Evolutionary conservation across 495 filamentous ascomycete genomes (phyloP), one percentile per base, ranked within the genome.

Genomic region (Neurospora sp.): DNA sequence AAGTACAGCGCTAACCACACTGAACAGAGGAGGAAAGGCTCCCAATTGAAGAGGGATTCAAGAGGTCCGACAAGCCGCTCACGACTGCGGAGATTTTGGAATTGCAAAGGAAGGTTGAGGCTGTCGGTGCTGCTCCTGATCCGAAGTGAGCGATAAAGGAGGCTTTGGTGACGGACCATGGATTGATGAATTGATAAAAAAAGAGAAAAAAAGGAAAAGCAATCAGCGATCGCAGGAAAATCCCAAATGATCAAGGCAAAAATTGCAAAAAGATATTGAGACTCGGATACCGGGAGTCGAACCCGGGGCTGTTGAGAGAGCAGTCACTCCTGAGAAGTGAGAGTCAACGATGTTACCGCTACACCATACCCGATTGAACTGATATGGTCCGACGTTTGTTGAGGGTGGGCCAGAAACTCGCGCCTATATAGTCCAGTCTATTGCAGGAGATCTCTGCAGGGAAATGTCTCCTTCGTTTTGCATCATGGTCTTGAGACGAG

Each of bases 1-100:
- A 20, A 5, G 27, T 22, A 69, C 35, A 40, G 39, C 5, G 69
- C 68, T 46, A 46, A 46, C 42, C 3, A 39, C 35, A 22, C 22
- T 35, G 31, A 14, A 70, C 72, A 79, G 79, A 76, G 41, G 44
- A 80, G 20, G 79, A 82, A 70, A 31, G 79, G 11, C 71, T 81
- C 6, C 81, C 81, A 31, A 78, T 77, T 66, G 75, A 76, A 8
- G 72, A 79, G 35, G 79, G 81, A 0, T 81, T 78, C 44, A 72
- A 42, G 73, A 46, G 78, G 16, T 73, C 76, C 0, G 72, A 72
- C 3, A 78, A 72, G 69, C 38, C 72, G 72, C 20, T 80, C 16
- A 79, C 74, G 4, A 44, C 74, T 8, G 35, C 48, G 2, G 75
- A 77, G 12, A 70, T 79, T 16, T 48, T 78, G n/a, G 72, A n/a